Conservation (phyloP, 1,139 yeast species). For the Geotrichum fermentans region DNA sequence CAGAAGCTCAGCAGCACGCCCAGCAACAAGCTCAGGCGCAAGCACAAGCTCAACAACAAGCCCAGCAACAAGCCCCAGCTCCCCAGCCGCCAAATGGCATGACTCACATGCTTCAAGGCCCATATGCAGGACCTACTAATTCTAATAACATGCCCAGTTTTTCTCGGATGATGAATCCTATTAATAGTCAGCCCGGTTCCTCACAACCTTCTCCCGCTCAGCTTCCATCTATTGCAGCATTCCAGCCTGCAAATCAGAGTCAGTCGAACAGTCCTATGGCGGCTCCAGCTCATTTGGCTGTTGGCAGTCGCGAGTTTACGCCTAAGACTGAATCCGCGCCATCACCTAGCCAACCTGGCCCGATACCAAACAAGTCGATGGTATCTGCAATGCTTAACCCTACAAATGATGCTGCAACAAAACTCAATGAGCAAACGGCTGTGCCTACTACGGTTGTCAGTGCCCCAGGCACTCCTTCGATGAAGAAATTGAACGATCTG, state of each 20-base stretch:
- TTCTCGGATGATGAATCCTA: constrained; percentile 9
- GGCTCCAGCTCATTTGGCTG: too few species aligned
- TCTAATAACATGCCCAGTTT: constrained; percentile 6
- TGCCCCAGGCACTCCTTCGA: constrained; percentile 9
- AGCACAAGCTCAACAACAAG: constrained; percentile 7
- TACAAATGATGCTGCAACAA: not conserved
- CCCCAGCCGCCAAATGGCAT: not conserved
- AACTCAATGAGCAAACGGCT: not conserved
- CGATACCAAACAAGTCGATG: not conserved
- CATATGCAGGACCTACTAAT: not conserved
- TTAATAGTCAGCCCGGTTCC: constrained; percentile 1
- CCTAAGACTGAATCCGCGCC: not conserved
- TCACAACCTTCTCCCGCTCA: constrained; percentile 1
- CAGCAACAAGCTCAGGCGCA: not conserved
- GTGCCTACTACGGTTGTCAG: constrained; percentile 4
- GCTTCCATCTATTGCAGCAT: constrained; percentile 5
- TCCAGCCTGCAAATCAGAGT: constrained; percentile 1
- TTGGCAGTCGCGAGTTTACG: too few species aligned
- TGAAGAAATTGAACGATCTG: not conserved
- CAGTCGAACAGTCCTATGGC: too few species aligned
- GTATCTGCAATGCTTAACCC: constrained; percentile 2
- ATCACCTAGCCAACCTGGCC: not conserved
- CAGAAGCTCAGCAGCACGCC: constrained; percentile 4
- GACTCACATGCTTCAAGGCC: not conserved
- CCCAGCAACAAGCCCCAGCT: not conserved